These are phyloP conservation scores for Didymellaceae sp. DNA, from an alignment of 2,329 filamentous ascomycete genomes.

Conservation along the genomic window DNA sequence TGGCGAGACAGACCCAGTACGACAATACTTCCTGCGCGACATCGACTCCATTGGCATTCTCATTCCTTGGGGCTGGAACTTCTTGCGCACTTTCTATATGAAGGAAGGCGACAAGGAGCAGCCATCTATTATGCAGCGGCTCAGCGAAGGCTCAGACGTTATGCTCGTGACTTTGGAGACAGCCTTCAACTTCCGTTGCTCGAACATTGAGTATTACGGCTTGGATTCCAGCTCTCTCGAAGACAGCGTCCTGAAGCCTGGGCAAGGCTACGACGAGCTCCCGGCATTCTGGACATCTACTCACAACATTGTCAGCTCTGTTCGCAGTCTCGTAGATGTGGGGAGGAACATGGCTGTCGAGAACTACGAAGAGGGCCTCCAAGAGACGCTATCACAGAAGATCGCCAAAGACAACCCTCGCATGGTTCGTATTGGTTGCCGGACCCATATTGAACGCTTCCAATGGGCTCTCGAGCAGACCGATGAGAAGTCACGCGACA, in stretches of 20 bases:
- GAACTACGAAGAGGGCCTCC: constrained; percentile 46
- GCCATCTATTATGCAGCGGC: constrained; percentile 51
- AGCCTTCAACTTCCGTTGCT: constrained; percentile 73
- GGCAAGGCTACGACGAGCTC: constrained; percentile 69
- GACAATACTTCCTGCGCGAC: constrained; percentile 78
- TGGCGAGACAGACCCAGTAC: constrained; percentile 78
- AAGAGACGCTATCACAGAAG: constrained; percentile 54
- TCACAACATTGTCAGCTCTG: constrained; percentile 51
- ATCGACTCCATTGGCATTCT: constrained; percentile 75
- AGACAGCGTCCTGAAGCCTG: constrained; percentile 51
- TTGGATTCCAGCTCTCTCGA: constrained; percentile 69
- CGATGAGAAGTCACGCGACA: constrained; percentile 55
- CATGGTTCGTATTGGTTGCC: constrained; percentile 64
- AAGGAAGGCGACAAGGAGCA: constrained; percentile 69
- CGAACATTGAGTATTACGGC: constrained; percentile 74
- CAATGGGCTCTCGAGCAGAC: constrained; percentile 63
- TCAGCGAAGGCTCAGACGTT: constrained; percentile 76
- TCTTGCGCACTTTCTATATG: constrained; percentile 77
- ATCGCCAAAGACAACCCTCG: constrained; percentile 51
- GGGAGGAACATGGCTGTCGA: constrained; percentile 51
- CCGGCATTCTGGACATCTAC: constrained; percentile 87
- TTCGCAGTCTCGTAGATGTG: constrained; percentile 48
- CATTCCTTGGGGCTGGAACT: constrained; percentile 71
- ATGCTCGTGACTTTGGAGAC: constrained; percentile 69
- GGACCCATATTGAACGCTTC: constrained; percentile 65